Conservation (phyloP, 202 grass and related monocot genomes). For the Bolboschoenoplectus hybrid region DNA sequence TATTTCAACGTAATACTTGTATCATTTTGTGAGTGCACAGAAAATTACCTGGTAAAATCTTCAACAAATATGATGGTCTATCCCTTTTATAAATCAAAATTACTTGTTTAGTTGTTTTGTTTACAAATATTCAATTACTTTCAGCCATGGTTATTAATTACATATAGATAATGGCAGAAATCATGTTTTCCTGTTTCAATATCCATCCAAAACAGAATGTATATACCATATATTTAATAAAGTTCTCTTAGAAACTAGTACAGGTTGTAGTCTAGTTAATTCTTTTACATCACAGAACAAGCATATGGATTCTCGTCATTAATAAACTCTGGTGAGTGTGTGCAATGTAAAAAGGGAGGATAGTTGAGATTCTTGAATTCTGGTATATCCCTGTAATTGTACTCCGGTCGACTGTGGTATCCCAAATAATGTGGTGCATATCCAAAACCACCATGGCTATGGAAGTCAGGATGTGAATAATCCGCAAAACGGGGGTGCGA, state of each 20-base stretch:
- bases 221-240: not conserved
- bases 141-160: not conserved
- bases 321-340: conserved; percentile 69
- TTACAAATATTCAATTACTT: not conserved
- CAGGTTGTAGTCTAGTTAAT: conserved; percentile 5
- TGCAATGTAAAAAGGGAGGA: conserved; percentile 69
- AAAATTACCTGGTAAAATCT: not conserved
- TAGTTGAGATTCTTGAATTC: conserved; percentile 52
- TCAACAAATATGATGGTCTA: not conserved
- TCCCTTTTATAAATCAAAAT: not conserved
- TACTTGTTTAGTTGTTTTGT: not conserved
- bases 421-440: conserved; percentile 28
- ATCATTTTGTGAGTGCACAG: not conserved
- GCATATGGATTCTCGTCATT: conserved; percentile 70
- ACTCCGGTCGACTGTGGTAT: conserved; percentile 16
- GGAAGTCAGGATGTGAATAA: conserved; percentile 55
- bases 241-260: not conserved
- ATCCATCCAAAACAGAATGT: conserved; percentile 1
- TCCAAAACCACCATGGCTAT: not conserved
- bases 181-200: not conserved
- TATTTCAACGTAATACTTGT: not conserved
- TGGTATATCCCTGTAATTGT: conserved; percentile 29
- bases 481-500: conserved; percentile 63
- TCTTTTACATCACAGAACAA: conserved; percentile 70
- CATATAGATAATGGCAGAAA: not conserved